Percentiles rank a stretch among this genome's conserved stretches.
phyloP scores from a whole-genome alignment of 495 filamentous ascomycete species.

The Xylaria castorea region DNA sequence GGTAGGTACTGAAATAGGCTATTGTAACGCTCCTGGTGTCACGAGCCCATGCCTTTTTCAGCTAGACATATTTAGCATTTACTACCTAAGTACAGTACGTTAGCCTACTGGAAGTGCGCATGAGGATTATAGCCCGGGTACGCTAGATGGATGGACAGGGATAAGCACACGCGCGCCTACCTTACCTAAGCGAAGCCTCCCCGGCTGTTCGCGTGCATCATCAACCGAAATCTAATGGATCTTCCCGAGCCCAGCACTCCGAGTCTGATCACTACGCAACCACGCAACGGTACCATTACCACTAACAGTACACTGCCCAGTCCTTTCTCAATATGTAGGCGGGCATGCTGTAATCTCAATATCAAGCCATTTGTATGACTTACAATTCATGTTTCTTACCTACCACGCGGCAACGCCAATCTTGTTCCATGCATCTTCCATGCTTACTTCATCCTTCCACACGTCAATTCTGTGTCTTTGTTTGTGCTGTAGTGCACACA shows the following conservation, averaged over 20 bases:
- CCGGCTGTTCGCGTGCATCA: not conserved
- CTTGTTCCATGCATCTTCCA: constrained; percentile 18
- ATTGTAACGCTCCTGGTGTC: not conserved
- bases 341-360: not conserved
- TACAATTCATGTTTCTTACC: not conserved
- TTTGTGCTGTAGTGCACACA: not conserved
- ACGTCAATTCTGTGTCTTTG: not conserved
- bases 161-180: constrained; percentile 21
- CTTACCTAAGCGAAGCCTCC: constrained; percentile 1
- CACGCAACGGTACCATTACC: not conserved
- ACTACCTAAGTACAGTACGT: not conserved
- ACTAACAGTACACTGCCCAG: not conserved
- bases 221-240: constrained; percentile 13
- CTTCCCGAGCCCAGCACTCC: constrained; percentile 10
- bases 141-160: not conserved
- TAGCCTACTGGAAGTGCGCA: not conserved
- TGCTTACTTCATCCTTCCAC: constrained; percentile 18
- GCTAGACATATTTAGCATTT: constrained; percentile 1
- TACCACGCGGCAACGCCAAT: not conserved
- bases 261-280: not conserved
- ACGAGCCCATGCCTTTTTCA: not conserved
- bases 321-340: not conserved
- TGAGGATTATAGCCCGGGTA: constrained; percentile 10
- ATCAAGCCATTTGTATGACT: constrained; percentile 1
- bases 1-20: not conserved